Conservation (phyloP, 306 rosid genomes). For the Aeschynomene evenia region DNA sequence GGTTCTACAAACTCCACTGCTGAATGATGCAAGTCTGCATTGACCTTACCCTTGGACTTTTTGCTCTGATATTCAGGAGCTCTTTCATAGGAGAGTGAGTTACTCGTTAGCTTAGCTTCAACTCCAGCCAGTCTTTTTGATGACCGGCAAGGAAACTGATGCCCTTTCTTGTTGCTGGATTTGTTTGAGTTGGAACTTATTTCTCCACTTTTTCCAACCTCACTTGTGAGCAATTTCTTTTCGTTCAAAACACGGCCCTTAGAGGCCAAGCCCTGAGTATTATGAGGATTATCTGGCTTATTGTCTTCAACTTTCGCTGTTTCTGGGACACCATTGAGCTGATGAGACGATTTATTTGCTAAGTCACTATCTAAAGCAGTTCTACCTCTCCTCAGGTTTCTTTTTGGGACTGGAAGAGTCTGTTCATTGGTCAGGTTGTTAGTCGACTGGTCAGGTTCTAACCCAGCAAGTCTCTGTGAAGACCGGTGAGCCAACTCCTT, state of each 20-base stretch:
- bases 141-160: conserved; percentile 31
- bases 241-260: conserved; percentile 21
- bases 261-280: conserved; percentile 15
- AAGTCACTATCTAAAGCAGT: conserved; percentile 29
- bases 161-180: conserved; percentile 45
- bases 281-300: conserved; percentile 23
- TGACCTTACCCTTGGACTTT: conserved; percentile 32
- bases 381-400: conserved; percentile 28
- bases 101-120: conserved; percentile 41
- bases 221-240: conserved; percentile 28
- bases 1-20: conserved; percentile 20
- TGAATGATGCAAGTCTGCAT: conserved; percentile 23
- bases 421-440: conserved; percentile 34
- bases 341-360: conserved; percentile 29
- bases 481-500: conserved; percentile 47
- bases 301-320: conserved; percentile 22
- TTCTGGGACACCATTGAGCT: conserved; percentile 22
- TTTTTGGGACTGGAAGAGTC: conserved; percentile 36
- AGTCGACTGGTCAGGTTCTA: conserved; percentile 41
- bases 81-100: conserved; percentile 35
- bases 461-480: conserved; percentile 61
- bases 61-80: conserved; percentile 32
- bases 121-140: conserved; percentile 50
- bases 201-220: conserved; percentile 32
- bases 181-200: conserved; percentile 28